phyloP scores from a whole-genome alignment of 2,329 filamentous ascomycete species.

The Niveomyces coronatus region DNA sequence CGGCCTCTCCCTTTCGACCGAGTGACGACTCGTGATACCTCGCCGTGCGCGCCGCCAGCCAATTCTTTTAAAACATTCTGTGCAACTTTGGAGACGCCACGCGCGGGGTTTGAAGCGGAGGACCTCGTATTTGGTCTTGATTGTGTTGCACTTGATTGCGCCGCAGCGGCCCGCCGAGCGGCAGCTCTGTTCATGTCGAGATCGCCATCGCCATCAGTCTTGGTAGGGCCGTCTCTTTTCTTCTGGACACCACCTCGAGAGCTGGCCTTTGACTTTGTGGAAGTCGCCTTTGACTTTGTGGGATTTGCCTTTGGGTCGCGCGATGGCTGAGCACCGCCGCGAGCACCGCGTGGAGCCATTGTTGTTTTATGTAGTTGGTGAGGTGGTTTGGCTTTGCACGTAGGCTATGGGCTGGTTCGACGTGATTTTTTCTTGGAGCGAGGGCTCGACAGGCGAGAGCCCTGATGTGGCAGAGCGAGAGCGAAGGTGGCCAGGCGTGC shows the following conservation, averaged over 20 bases:
- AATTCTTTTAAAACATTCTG: conserved; percentile 35
- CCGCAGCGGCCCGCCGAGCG: conserved; percentile 22
- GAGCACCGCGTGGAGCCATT: conserved; percentile 15
- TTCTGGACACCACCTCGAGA: conserved; percentile 43
- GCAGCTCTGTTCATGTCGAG: conserved; percentile 42
- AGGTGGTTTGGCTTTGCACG: conserved; percentile 7
- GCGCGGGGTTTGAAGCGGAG: conserved; percentile 13
- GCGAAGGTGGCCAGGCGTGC: no score
- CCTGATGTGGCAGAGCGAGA: no score
- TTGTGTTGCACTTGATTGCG: conserved; percentile 16
- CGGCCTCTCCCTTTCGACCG: conserved; percentile 16
- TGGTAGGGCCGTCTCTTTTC: conserved; percentile 28
- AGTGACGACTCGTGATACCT: conserved; percentile 24
- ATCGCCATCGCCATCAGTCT: conserved; percentile 46
- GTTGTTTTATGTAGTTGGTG: conserved; percentile 10
- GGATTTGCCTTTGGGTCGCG: conserved; percentile 22
- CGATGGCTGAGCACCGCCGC: conserved; percentile 14
- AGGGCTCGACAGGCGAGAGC: no score
- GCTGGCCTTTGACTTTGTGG: conserved; percentile 20
- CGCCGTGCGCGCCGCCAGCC: conserved; percentile 22
- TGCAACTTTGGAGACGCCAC: conserved; percentile 26
- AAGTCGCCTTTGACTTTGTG: conserved; percentile 19
- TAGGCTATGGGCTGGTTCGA: conserved; percentile 1
- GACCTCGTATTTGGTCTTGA: conserved; percentile 20
- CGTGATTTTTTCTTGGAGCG: no score